Conservation (phyloP, 2,329 filamentous ascomycete genomes). For the Paracamarosporium sp. region DNA sequence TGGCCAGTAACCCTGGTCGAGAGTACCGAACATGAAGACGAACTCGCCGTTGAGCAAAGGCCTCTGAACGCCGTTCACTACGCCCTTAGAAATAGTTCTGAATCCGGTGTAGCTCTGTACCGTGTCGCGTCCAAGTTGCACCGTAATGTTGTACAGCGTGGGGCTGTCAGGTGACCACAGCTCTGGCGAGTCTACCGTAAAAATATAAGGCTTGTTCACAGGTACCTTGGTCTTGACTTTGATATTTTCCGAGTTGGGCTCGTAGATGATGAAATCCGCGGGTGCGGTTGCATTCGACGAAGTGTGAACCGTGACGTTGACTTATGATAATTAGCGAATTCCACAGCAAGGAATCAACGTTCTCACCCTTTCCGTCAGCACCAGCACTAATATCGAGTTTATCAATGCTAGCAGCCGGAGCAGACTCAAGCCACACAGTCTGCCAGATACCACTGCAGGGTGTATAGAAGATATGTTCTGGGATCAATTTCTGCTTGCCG, state of each 20-base stretch:
- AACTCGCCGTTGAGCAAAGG: slow-evolving; percentile 74
- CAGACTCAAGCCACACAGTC: slow-evolving; percentile 73
- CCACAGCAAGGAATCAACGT: not conserved
- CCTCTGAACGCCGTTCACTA: slow-evolving; percentile 64
- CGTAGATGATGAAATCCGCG: slow-evolving; percentile 49
- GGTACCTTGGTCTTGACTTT: slow-evolving; percentile 55
- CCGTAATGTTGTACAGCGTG: slow-evolving; percentile 68
- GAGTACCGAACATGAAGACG: slow-evolving; percentile 70
- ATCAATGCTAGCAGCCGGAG: slow-evolving; percentile 63
- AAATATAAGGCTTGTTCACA: slow-evolving; percentile 60
- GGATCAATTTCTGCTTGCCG: slow-evolving; percentile 67
- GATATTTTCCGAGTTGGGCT: slow-evolving; percentile 41
- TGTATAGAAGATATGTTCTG: slow-evolving; percentile 72
- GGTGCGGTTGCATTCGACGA: slow-evolving; percentile 43
- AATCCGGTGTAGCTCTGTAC: slow-evolving; percentile 73
- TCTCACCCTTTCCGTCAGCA: slow-evolving; percentile 40
- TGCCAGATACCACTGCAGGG: slow-evolving; percentile 80
- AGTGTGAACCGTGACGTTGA: slow-evolving; percentile 63
- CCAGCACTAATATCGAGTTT: slow-evolving; percentile 64
- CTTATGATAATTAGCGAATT: slow-evolving; percentile 43
- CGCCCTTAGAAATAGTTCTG: slow-evolving; percentile 65
- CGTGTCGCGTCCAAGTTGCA: slow-evolving; percentile 60
- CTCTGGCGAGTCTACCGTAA: slow-evolving; percentile 61
- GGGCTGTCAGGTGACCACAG: slow-evolving; percentile 71
- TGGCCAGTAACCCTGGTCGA: slow-evolving; percentile 76